phyloP scores from a whole-genome alignment of 192 early-diverging fungal species.

The Umbelopsis sp. region DNA sequence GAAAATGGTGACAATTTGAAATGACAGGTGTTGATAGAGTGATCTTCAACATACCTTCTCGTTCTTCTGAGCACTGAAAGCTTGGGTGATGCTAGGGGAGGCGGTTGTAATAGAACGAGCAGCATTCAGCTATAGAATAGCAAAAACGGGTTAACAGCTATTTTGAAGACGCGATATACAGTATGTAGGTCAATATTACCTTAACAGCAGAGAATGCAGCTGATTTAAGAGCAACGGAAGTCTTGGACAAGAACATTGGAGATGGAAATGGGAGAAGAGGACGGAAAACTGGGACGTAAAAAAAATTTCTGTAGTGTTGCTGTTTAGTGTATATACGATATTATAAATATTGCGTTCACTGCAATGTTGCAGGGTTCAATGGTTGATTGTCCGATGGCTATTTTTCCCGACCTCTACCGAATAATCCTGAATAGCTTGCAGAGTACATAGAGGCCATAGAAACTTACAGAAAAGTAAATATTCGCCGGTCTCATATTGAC shows the following conservation, averaged over 20 bases:
- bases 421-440: neutral
- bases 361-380: slow-evolving; percentile 10
- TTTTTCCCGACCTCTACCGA: slow-evolving; percentile 13
- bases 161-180: neutral
- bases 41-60: slow-evolving; percentile 43
- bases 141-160: neutral
- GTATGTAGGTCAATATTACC: slow-evolving; percentile 16
- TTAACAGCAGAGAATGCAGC: slow-evolving; percentile 32
- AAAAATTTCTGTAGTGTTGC: neutral
- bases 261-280: slow-evolving; percentile 20
- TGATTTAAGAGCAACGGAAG: slow-evolving; percentile 32
- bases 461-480: neutral
- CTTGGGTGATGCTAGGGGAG: slow-evolving; percentile 47
- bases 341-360: slow-evolving; percentile 9
- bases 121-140: slow-evolving; percentile 28
- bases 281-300: slow-evolving; percentile 13
- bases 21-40: too few relatives aligned
- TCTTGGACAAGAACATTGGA: slow-evolving; percentile 43
- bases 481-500: neutral
- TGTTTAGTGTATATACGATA: neutral
- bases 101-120: slow-evolving; percentile 46
- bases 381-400: neutral
- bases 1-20: too few relatives aligned
- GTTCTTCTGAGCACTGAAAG: slow-evolving; percentile 59
- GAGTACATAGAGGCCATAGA: neutral